Base-by-base conservation (phyloP, 2,329 filamentous ascomycete genomes). In the Aquanectria penicillioides region DNA sequence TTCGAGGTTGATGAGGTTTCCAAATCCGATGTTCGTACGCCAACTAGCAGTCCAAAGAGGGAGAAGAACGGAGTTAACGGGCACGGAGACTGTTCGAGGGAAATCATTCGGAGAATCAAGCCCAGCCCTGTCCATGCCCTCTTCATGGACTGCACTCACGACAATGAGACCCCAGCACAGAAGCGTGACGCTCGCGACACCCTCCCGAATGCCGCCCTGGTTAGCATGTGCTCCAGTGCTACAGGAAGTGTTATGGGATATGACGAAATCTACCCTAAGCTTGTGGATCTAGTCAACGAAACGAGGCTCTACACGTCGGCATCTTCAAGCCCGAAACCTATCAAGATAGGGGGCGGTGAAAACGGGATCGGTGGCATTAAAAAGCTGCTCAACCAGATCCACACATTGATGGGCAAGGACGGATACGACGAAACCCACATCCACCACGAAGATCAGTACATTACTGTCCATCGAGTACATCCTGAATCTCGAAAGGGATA, bases 111-210 rank as follows among this genome's bases (percentile, higher is more conserved):
- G 64, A 89, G 85, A 61, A 94, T 99, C 75, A 92, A 92, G 65
- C 89, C 91, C n/a, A 91, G 88, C 4, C 92, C 94, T 4, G 90
- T 98, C 0, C 94, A 97, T 65, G 95, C 94, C 1, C 81, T 99
- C 1, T 97, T 99, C 77, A 98, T 98, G 93, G 96, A 99, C 74
- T 99, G 96, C 76, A 99, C 96, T 0, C 95, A 99, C 75, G 95
- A 99, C 78, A 99, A 99, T 69, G 94, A 99, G 78, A 91, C 93
- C 2, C 95, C 95, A 1, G 92, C 94, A 1, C 94, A 99, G 76
- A 97, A 97, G 77, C 86, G 96, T 34, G 94, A 97, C 74, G 94
- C 94, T 48, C 87, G 93, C 59, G 96, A 99, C 73, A 98, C 95
- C 0, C 83, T 99, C 9, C 92, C 96, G 7, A 98, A 96, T 71